These are phyloP conservation scores for Boletus vermiculosoides DNA, from an alignment of 768 basidiomycete species.

Conservation along the genomic window DNA sequence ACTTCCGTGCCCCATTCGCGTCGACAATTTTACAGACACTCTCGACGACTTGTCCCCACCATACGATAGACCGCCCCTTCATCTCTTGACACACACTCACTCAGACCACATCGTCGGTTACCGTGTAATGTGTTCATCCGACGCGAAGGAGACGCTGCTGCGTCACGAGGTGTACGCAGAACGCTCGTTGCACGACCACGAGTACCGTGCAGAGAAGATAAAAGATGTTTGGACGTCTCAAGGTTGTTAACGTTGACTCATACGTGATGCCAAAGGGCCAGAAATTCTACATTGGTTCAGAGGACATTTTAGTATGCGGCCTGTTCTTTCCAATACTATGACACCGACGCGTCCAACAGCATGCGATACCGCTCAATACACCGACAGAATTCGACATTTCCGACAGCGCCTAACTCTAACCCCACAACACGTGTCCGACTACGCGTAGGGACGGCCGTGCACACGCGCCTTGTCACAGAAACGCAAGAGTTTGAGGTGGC, in stretches of 20 bases:
- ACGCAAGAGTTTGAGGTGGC: slow-evolving; percentile 2
- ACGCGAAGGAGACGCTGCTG: slow-evolving; percentile 85
- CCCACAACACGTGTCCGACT: slow-evolving; percentile 16
- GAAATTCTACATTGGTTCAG: slow-evolving; percentile 48
- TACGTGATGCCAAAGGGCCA: slow-evolving; percentile 45
- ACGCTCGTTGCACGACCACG: slow-evolving; percentile 53
- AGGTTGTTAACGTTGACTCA: slow-evolving; percentile 60
- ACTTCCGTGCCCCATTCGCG: slow-evolving; percentile 77
- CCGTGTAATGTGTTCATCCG: slow-evolving; percentile 71
- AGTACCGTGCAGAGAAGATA: slow-evolving; percentile 26
- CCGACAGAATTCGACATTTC: slow-evolving; percentile 63
- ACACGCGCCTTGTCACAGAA: slow-evolving; percentile 8
- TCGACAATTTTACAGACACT: slow-evolving; percentile 72
- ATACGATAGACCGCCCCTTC: slow-evolving; percentile 43
- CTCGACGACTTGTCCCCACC: slow-evolving; percentile 35
- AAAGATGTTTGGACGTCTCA: slow-evolving; percentile 68
- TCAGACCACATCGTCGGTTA: slow-evolving; percentile 82
- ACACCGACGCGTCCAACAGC: slow-evolving; percentile 37
- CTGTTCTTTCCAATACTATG: not conserved
- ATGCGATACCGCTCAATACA: slow-evolving; percentile 55
- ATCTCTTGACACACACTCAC: slow-evolving; percentile 89
- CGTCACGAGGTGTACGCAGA: slow-evolving; percentile 70
- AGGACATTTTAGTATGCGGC: slow-evolving; percentile 48
- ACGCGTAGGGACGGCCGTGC: slow-evolving; percentile 11
- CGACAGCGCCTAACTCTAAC: too few relatives aligned